These are phyloP conservation scores for Corrigiola litoralis DNA, from an alignment of 179 eudicot genomes.

Conservation along the genomic window DNA sequence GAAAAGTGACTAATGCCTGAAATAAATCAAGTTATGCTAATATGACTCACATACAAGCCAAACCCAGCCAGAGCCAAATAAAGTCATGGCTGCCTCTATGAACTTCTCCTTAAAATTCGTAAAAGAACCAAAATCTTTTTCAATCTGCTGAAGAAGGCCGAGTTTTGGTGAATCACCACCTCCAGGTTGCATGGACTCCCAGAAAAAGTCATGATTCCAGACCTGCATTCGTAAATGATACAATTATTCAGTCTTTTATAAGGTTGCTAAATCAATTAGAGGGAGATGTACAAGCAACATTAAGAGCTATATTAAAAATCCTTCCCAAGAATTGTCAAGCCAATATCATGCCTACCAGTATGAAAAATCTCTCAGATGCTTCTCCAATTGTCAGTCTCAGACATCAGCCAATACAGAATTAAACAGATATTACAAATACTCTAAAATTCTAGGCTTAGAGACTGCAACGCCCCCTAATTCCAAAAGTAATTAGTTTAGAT, in stretches of 20 bases:
- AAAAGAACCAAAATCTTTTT: slow-evolving; percentile 87
- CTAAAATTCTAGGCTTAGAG: too few relatives aligned
- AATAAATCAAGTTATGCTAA: not conserved
- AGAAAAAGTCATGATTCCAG: slow-evolving; percentile 97
- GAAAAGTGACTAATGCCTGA: not conserved
- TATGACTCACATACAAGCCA: slow-evolving; percentile 92
- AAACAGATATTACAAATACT: too few relatives aligned
- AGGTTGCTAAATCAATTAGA: not conserved
- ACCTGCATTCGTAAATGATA: slow-evolving; percentile 40
- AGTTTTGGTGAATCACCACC: slow-evolving; percentile 72
- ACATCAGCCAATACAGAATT: too few relatives aligned
- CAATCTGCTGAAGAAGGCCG: slow-evolving; percentile 78
- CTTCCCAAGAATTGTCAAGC: too few relatives aligned
- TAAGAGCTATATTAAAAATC: too few relatives aligned
- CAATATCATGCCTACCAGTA: too few relatives aligned
- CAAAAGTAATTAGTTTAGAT: too few relatives aligned
- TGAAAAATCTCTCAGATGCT: too few relatives aligned
- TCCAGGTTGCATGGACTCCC: slow-evolving; percentile 98
- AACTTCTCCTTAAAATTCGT: slow-evolving; percentile 65
- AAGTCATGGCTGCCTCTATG: slow-evolving; percentile 60
- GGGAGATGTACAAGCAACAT: too few relatives aligned
- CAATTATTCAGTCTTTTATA: not conserved
- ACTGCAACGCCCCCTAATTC: too few relatives aligned
- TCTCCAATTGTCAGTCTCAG: too few relatives aligned
- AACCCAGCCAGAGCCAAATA: slow-evolving; percentile 91